Evolutionary conservation across 2,329 filamentous ascomycete species (phyloP), one percentile per base, ranked within the genome.

Genomic region (Nemania sp.): DNA sequence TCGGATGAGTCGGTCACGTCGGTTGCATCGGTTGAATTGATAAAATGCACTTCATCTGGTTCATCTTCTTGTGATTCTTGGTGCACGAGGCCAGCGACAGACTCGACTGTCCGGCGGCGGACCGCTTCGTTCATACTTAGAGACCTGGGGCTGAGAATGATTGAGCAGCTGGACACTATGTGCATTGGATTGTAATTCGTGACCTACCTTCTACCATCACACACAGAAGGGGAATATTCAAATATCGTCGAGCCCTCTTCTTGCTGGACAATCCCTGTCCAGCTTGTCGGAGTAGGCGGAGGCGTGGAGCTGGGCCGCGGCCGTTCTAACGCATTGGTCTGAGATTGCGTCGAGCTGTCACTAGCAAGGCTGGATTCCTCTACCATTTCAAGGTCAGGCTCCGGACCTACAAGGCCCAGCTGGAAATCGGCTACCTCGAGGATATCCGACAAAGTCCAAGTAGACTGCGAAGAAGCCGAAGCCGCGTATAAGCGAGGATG

Each of bases 281-380:
- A 57, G n/a, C 42, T 41, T 26, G 40, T 31, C 30, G 62, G 61
- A 2, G 61, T 63, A 3, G 63, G 53, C 3, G 64, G 63, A 34
- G 65, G 64, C 20, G 64, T 60, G 56, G 54, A 63, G n/a, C 61
- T 41, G 8, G 60, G 58, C 6, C 57, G 61, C 19, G 54, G 28
- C 20, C 31, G 20, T 20, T 52, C 49, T 7, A 56, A 41, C 23
- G 33, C 5, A 19, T 28, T 43, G n/a, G 42, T 37, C 37, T 57
- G 30, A 19, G 43, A 26, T 11, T 22, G 34, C 19, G 45, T 48
- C 30, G 40, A 45, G 33, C 9, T 41, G 15, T 30, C 14, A 15
- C 49, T 54, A 37, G 56, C 51, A 22, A 14, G 41, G 41, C 33
- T 26, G 46, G 40, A 15, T 17, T 22, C 12, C 49, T 24, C 33